Evolutionary conservation across 768 basidiomycete genomes (phyloP), one percentile per base, ranked within the genome.

Genomic region (Rhodotorula graminis): DNA sequence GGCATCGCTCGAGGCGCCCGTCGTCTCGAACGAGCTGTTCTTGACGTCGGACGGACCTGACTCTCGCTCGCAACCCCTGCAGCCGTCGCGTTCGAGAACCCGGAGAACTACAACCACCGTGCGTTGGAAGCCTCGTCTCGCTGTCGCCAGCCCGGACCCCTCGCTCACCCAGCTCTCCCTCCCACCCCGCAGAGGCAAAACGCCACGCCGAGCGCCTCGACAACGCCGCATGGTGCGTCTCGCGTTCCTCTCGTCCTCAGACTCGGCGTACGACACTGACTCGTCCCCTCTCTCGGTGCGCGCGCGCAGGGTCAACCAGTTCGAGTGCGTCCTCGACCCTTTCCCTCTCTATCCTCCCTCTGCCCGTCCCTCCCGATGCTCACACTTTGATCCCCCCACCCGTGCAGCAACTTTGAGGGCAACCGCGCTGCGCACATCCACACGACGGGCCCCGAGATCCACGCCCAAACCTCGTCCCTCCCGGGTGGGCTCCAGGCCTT

Each of bases 361-460:
- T 5, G 21, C 52, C 58, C 44, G 1, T 7, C 46, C 12, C 21
- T 21, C 3, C 21, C n/a, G 16, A 15, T 6, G 2, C 60, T 61
- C 46, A 47, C 29, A 0, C 42, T 18, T 19, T 18, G 18, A 3
- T 9, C 6, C 1, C 15, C 40, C 3, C 56, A 2, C 53, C 1
- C 31, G 23, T 16, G 18, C 85, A 37, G 92, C 95, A 64, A 76
- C 72, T 71, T 59, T 33, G 75, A 70, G 53, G 75, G 75, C 29
- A 99, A 99, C 80, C 87, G 94, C 25, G 77, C 88, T 31, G 89
- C 88, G 29, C 96, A 99, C 80, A 96, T 94, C 80, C 79, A 84
- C 52, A 87, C 92, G 9, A 99, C 95, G 8, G 96, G 95, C 1
- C 96, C 96, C 0, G 96, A 99, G 82, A 94, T 99, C 64, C 96